A percentile compares a stretch with the other conserved stretches of the same genome.
Evolutionary conservation across 2,329 filamentous ascomycete genomes (phyloP).

Genomic region (Cladorrhinum sp.): DNA sequence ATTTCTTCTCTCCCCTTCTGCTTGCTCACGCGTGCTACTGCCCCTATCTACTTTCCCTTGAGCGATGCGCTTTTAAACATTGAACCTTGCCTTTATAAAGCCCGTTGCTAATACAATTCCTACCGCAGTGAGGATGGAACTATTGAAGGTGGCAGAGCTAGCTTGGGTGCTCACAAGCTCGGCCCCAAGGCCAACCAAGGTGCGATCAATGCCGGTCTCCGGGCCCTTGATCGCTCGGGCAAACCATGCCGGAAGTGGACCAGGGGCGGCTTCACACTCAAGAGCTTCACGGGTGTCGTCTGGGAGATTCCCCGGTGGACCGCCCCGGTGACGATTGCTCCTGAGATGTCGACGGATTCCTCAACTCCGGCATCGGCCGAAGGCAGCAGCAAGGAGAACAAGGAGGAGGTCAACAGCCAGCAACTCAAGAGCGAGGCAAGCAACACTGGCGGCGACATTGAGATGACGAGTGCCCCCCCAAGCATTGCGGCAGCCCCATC

Average conservation of each 20-base stretch:
- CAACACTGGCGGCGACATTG: slow-evolving; percentile 47
- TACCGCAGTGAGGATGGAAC: slow-evolving; percentile 57
- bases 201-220: slow-evolving; percentile 93
- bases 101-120: slow-evolving; percentile 31
- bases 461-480: slow-evolving; percentile 50
- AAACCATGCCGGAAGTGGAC: slow-evolving; percentile 91
- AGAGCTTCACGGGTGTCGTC: slow-evolving; percentile 84
- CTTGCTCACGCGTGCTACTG: neutral
- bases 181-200: slow-evolving; percentile 96
- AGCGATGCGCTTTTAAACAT: slow-evolving; percentile 5
- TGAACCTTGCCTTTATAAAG: slow-evolving; percentile 8
- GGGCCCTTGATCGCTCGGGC: slow-evolving; percentile 87
- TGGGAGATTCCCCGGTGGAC: slow-evolving; percentile 86
- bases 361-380: slow-evolving; percentile 47
- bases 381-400: slow-evolving; percentile 58
- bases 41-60: neutral
- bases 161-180: slow-evolving; percentile 69
- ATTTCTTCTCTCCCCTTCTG: neutral
- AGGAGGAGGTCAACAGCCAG: slow-evolving; percentile 50
- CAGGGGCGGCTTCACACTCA: slow-evolving; percentile 76
- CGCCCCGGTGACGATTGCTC: slow-evolving; percentile 59
- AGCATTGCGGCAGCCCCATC: slow-evolving; percentile 53
- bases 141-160: slow-evolving; percentile 52
- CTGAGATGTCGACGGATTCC: slow-evolving; percentile 46
- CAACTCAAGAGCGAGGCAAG: slow-evolving; percentile 45